phyloP scores from a whole-genome alignment of 129 eudicot genomes.

The Chrysanthemum makinoi region DNA sequence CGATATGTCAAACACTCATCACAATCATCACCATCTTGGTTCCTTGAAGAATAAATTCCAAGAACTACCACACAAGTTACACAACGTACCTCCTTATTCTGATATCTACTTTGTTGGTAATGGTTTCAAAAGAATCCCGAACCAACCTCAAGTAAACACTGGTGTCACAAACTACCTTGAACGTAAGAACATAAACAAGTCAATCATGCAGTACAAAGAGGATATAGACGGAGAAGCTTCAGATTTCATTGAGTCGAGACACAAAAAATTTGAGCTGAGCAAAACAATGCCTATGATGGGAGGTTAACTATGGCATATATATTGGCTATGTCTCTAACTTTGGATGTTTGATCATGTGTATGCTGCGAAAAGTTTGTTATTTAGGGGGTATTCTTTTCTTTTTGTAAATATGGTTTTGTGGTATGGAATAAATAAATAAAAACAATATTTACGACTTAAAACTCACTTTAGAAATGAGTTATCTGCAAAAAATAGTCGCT shows the following conservation, averaged over 20 bases:
- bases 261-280: conserved; percentile 39
- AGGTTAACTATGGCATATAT: conserved; percentile 18
- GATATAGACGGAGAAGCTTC: conserved; percentile 58
- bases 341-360: neutral
- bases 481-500: neutral
- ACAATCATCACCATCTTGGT: conserved; percentile 7
- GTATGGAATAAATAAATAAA: conserved; percentile 2
- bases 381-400: neutral
- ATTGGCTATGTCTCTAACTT: neutral
- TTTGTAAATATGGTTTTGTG: conserved; percentile 4
- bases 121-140: conserved; percentile 20
- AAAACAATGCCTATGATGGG: conserved; percentile 41
- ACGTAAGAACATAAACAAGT: neutral
- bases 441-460: neutral
- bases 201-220: neutral
- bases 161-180: conserved; percentile 17
- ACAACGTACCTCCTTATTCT: conserved; percentile 39
- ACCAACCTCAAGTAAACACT: conserved; percentile 15
- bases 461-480: neutral
- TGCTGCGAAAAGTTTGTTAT: neutral
- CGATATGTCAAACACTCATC: conserved; percentile 10
- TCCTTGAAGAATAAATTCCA: conserved; percentile 16
- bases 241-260: conserved; percentile 46
- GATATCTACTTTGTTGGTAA: conserved; percentile 27
- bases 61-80: conserved; percentile 34